A percentile compares a stretch with the other conserved stretches of the same genome.
phyloP scores from a whole-genome alignment of 2,329 filamentous ascomycete species.

The Colletotrichum falcatum region DNA sequence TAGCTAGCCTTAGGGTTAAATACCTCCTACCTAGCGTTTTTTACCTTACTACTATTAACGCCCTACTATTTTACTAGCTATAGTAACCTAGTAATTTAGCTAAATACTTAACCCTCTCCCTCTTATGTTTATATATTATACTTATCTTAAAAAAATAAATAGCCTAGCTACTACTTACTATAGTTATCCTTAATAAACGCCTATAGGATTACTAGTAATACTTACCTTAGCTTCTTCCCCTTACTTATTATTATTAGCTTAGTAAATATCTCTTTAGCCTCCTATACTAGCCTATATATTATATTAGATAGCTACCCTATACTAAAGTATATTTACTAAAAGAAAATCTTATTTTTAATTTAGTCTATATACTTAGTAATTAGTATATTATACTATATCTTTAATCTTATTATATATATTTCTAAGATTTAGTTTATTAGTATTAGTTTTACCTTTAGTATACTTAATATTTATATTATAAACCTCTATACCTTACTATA shows the following conservation, averaged over 20 bases:
- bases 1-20: not conserved
- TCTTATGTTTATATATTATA: not conserved
- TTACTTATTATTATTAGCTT: not conserved
- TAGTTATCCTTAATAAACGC: not conserved
- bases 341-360: not conserved
- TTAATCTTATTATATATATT: conserved; percentile 27
- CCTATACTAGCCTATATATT: conserved; percentile 3
- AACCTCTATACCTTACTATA: not conserved
- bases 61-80: not conserved
- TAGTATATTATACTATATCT: conserved; percentile 38
- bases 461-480: not conserved
- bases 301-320: not conserved
- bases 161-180: no score
- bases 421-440: not conserved
- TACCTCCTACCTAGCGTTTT: not conserved
- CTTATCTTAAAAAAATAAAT: not conserved
- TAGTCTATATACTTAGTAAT: not conserved
- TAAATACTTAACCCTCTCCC: not conserved
- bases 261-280: not conserved
- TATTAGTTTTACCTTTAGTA: not conserved
- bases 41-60: not conserved
- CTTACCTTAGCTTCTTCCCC: not conserved
- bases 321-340: not conserved
- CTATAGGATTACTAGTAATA: not conserved
- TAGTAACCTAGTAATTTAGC: not conserved